A percentile compares a stretch with the other conserved stretches of the same genome.
Evolutionary conservation across 352 stramenopile genomes (phyloP).

Genomic region (Pythium coloratum): DNA sequence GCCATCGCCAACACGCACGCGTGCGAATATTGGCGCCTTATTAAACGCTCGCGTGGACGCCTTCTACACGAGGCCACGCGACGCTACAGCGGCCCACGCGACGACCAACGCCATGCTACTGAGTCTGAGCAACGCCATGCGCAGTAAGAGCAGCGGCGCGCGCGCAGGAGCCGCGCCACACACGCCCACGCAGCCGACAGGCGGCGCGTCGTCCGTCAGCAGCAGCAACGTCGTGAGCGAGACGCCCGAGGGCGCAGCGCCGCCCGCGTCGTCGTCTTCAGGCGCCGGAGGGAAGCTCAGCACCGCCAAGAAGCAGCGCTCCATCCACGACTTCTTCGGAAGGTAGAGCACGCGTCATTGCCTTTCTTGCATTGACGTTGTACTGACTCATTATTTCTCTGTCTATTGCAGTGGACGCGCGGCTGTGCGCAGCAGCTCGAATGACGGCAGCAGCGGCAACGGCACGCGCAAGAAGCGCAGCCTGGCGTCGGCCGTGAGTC

Average conservation of each 20-base stretch:
- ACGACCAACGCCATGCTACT: constrained; percentile 13
- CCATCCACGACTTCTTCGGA: constrained; percentile 85
- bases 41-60: not conserved
- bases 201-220: not conserved
- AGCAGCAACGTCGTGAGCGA: constrained; percentile 28
- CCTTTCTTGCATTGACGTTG: too few species aligned
- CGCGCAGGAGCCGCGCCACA: constrained; percentile 1
- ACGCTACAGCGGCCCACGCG: not conserved
- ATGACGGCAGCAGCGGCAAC: not conserved
- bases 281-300: not conserved
- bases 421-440: not conserved
- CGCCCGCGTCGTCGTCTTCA: not conserved
- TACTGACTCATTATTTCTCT: not conserved
- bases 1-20: not conserved
- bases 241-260: constrained; percentile 18
- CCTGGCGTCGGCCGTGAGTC: not conserved
- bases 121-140: constrained; percentile 27
- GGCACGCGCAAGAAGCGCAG: constrained; percentile 32
- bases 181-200: not conserved
- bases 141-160: constrained; percentile 8
- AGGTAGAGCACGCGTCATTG: constrained; percentile 24
- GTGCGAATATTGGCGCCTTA: not conserved
- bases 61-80: too few species aligned
- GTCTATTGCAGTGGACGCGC: not conserved
- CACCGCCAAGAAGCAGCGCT: constrained; percentile 75